phyloP scores from a whole-genome alignment of 495 filamentous ascomycete genomes.

The Xylona heveae region DNA sequence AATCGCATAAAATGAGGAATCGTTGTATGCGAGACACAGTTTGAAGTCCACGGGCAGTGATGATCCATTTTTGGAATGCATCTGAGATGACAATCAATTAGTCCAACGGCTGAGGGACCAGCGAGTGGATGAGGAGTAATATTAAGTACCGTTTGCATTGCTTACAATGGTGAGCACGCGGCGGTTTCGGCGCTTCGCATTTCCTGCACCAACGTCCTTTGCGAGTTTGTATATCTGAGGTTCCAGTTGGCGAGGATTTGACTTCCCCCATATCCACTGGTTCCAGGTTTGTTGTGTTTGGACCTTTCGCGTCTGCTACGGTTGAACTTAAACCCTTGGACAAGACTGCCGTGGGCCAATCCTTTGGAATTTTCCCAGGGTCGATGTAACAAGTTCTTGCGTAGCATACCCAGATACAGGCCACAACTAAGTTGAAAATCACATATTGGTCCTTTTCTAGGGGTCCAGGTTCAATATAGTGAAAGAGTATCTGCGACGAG shows the following conservation, averaged over 20 bases:
- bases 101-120: not conserved
- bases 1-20: constrained; percentile 85
- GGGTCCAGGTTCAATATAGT: constrained; percentile 46
- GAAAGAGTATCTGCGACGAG: constrained; percentile 64
- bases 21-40: constrained; percentile 80
- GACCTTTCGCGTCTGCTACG: too few relatives aligned
- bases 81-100: constrained; percentile 16
- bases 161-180: constrained; percentile 81
- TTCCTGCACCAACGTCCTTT: constrained; percentile 61
- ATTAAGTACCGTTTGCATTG: constrained; percentile 42
- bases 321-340: too few relatives aligned
- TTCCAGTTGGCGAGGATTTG: constrained; percentile 14
- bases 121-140: not conserved
- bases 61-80: constrained; percentile 98
- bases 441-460: constrained; percentile 35
- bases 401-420: constrained; percentile 63
- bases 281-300: too few relatives aligned
- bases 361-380: constrained; percentile 34
- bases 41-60: constrained; percentile 90
- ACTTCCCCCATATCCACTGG: too few relatives aligned
- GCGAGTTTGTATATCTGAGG: constrained; percentile 7
- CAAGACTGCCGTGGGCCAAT: constrained; percentile 11
- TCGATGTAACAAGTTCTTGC: constrained; percentile 53
- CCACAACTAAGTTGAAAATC: constrained; percentile 53
- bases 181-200: constrained; percentile 65